Percentiles rank a stretch among this genome's conserved stretches.
Conservation (phyloP, 768 basidiomycete genomes). For the Termitomyces sp. region DNA sequence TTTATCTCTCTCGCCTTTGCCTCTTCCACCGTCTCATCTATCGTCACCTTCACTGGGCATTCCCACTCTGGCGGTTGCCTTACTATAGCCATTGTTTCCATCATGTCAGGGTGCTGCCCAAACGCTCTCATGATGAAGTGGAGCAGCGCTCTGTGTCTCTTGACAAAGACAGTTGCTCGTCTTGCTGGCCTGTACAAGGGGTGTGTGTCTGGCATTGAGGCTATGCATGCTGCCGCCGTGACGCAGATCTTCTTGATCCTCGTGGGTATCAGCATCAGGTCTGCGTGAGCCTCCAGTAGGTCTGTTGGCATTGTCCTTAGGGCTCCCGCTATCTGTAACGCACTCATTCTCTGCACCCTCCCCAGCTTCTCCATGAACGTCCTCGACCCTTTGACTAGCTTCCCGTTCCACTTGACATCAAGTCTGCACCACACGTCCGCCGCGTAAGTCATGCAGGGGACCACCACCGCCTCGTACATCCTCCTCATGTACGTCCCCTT, state of each 20-base stretch:
- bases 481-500: background rate
- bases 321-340: background rate
- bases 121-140: conserved; percentile 5
- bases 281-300: background rate
- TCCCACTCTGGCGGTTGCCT: background rate
- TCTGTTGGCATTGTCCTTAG: background rate
- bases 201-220: too few relatives aligned
- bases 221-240: too few relatives aligned
- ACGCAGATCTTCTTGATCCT: background rate
- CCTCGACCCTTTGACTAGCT: background rate
- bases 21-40: background rate
- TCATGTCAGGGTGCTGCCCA: background rate
- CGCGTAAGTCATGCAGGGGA: background rate
- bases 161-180: too few relatives aligned
- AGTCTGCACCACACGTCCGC: background rate
- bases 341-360: background rate
- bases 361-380: background rate
- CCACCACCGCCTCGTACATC: background rate
- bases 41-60: background rate
- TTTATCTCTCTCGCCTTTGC: background rate
- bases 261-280: too few relatives aligned
- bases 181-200: too few relatives aligned
- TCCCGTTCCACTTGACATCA: background rate
- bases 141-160: conserved; percentile 3
- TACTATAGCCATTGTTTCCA: background rate